Evolutionary conservation across 2,329 filamentous ascomycete species (phyloP), one percentile per base, ranked within the genome.

Genomic region (Byssochlamys sp.): DNA sequence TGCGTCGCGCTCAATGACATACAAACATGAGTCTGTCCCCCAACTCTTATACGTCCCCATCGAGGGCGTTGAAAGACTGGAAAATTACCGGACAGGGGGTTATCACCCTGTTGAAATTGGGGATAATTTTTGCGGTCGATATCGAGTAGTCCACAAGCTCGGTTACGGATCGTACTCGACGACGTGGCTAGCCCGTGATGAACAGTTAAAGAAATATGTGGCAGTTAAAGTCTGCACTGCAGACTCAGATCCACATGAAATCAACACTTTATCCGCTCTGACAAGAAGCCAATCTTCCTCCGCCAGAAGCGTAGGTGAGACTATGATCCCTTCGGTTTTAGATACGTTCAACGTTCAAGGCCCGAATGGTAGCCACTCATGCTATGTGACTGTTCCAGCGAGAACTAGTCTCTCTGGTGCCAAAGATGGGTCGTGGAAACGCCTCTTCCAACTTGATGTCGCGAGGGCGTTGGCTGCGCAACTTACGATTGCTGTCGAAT

Each of bases 101-200:
- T 45, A 45, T 64, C 65, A 70, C 52, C 63, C 63, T 14, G 57
- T 72, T 9, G 49, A 57, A 54, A 70, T 72, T 55, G 64, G 65
- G 14, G 66, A 71, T 61, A 50, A 52, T 7, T 64, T 70, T 55
- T 61, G 66, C 24, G n/a, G 55, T 62, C 65, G 71, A 4, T 77
- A 76, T 60, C 67, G 68, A 7, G 62, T 77, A 9, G 61, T 75
- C 6, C 70, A 75, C 2, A 77, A 77, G 61, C 68, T 77, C 2
- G 73, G 74, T 0, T 71, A 71, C 60, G 73, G 74, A 26, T 62
- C 67, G 2, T 72, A 67, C 55, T 77, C 71, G 7, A 76, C 65
- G 0, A 63, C 56, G 12, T 67, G 67, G 69, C 62, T 71, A 45
- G 65, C 66, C 48, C 60, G 57, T 39, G 67, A 71, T 59, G 57